A percentile compares a stretch with the other conserved stretches of the same genome.
phyloP scores from a whole-genome alignment of 2,329 filamentous ascomycete species.

The Botrytis squamosa region DNA sequence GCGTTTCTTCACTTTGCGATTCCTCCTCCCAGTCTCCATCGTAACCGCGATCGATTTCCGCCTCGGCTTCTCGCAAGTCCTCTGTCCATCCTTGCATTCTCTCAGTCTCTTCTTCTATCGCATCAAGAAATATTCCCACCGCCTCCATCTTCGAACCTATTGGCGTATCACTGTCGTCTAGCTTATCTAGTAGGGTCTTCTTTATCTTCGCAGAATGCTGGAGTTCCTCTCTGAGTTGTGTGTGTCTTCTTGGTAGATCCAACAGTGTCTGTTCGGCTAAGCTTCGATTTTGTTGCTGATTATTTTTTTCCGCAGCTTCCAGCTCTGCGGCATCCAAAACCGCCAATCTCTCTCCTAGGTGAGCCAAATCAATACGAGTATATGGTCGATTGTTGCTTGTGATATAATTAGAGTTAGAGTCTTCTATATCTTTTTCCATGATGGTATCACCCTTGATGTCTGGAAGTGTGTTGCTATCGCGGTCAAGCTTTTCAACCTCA shows the following conservation, averaged over 20 bases:
- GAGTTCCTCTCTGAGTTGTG: background rate
- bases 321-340: constrained; percentile 2
- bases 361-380: background rate
- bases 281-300: background rate
- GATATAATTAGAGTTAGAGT: background rate
- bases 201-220: background rate
- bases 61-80: background rate
- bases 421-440: background rate
- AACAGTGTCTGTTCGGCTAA: background rate
- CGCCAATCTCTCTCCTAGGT: background rate
- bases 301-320: background rate
- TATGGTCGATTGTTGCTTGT: background rate
- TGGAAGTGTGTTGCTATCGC: background rate
- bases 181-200: background rate
- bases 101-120: background rate
- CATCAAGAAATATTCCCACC: background rate
- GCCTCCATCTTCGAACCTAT: background rate
- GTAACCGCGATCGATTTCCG: background rate
- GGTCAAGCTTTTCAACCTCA: background rate
- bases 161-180: constrained; percentile 4
- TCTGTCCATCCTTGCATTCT: background rate
- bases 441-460: background rate
- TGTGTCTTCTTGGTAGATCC: background rate
- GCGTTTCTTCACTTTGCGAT: background rate
- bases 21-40: background rate